Percentiles rank a stretch among this genome's conserved stretches.
These are phyloP conservation scores for Lenzites betulinus DNA, from an alignment of 768 basidiomycete species.

Conservation along the genomic window DNA sequence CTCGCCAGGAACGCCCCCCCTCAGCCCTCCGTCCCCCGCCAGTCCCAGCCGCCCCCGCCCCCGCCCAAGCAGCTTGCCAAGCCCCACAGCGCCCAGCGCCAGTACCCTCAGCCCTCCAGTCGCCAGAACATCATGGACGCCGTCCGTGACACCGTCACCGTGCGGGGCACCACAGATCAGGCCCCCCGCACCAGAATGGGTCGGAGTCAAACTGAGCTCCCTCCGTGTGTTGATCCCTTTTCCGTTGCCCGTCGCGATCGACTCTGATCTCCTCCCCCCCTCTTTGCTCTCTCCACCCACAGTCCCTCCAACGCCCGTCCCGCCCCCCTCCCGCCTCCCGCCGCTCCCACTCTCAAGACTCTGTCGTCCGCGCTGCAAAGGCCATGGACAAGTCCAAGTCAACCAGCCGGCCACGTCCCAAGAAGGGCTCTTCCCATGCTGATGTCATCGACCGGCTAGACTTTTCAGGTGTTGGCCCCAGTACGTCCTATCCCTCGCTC, in stretches of 20 bases:
- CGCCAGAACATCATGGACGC: constrained; percentile 58
- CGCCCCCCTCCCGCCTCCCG: constrained; percentile 33
- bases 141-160: constrained; percentile 67
- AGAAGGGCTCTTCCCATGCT: constrained; percentile 81
- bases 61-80: constrained; percentile 40
- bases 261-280: constrained; percentile 12
- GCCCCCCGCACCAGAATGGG: constrained; percentile 49
- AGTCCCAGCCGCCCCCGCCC: constrained; percentile 36
- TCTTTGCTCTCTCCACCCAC: constrained; percentile 11
- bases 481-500: constrained; percentile 46
- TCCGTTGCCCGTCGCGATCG: constrained; percentile 15
- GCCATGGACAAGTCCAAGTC: constrained; percentile 47
- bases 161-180: constrained; percentile 46
- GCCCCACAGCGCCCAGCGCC: constrained; percentile 35
- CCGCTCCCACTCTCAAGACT: constrained; percentile 55
- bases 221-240: constrained; percentile 41
- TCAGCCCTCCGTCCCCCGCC: constrained; percentile 1
- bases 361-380: constrained; percentile 41
- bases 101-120: constrained; percentile 27
- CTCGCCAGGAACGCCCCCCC: constrained; percentile 31
- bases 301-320: constrained; percentile 27
- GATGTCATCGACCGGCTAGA: constrained; percentile 91
- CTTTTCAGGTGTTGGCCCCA: constrained; percentile 80
- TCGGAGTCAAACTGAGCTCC: constrained; percentile 57
- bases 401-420: constrained; percentile 47